Evolutionary conservation across 805 yeast species (phyloP).

Genomic region (Kuraishia piskuri): DNA sequence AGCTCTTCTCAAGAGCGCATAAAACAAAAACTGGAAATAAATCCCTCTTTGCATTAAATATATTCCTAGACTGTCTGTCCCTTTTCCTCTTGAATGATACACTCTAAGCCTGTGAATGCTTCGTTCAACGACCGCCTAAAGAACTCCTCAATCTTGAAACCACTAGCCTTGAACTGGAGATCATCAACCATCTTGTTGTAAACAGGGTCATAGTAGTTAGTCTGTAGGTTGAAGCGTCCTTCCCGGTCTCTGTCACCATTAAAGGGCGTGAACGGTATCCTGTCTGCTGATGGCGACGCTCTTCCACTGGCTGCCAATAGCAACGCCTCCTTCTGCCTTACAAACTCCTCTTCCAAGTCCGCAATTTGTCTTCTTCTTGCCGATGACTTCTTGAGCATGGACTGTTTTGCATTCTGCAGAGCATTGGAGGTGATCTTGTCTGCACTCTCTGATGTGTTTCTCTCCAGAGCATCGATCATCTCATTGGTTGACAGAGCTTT

Average conservation of each 20-base stretch:
- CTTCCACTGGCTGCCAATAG: constrained; percentile 14
- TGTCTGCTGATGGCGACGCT: constrained; percentile 5
- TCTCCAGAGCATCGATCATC: constrained; percentile 37
- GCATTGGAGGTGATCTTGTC: constrained; percentile 36
- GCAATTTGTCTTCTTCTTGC: constrained; percentile 54
- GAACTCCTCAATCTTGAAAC: constrained; percentile 65
- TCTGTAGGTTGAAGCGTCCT: constrained; percentile 35
- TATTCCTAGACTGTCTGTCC: neutral
- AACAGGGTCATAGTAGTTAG: constrained; percentile 54
- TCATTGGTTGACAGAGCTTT: constrained; percentile 41
- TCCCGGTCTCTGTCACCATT: constrained; percentile 72
- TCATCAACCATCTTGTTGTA: constrained; percentile 31
- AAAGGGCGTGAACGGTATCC: constrained; percentile 83
- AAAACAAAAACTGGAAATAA: neutral
- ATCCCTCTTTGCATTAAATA: neutral
- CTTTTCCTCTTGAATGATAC: constrained; percentile 56
- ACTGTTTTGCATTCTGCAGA: constrained; percentile 41
- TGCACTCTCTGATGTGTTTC: constrained; percentile 15
- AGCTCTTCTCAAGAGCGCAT: constrained; percentile 20
- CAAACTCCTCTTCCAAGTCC: constrained; percentile 21
- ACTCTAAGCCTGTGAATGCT: constrained; percentile 86
- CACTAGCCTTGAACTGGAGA: constrained; percentile 73
- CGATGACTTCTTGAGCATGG: constrained; percentile 54
- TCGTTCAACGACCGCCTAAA: constrained; percentile 74
- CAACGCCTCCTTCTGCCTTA: constrained; percentile 19